Evolutionary conservation across 768 basidiomycete genomes (phyloP).

Genomic region (Leccinum truebloodii): DNA sequence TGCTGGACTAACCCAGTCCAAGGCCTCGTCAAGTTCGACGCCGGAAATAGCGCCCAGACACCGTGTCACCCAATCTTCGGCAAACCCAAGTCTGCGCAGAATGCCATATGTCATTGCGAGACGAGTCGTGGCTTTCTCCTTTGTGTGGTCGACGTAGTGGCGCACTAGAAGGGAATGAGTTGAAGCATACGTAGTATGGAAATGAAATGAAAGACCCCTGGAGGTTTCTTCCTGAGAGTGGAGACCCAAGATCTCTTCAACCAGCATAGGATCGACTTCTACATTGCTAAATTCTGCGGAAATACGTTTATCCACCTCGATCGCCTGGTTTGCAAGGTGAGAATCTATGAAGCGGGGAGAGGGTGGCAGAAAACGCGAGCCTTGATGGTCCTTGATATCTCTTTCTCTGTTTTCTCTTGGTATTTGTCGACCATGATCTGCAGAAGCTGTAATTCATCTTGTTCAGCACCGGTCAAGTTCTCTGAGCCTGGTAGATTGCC

Average conservation of each 20-base stretch:
- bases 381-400: constrained; percentile 71
- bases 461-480: constrained; percentile 36
- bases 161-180: constrained; percentile 13
- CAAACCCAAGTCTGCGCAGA: constrained; percentile 75
- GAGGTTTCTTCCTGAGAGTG: constrained; percentile 39
- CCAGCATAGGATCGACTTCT: constrained; percentile 59
- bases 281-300: constrained; percentile 62
- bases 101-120: constrained; percentile 83
- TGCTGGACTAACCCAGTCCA: constrained; percentile 75
- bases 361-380: constrained; percentile 37
- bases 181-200: neutral
- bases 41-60: constrained; percentile 67
- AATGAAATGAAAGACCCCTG: constrained; percentile 25
- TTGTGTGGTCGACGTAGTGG: constrained; percentile 47
- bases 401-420: constrained; percentile 88
- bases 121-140: constrained; percentile 70
- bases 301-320: constrained; percentile 80
- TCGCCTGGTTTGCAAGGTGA: constrained; percentile 40
- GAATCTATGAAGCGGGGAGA: neutral
- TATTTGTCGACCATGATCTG: constrained; percentile 78
- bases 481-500: constrained; percentile 21
- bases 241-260: constrained; percentile 61
- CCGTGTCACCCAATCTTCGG: constrained; percentile 64
- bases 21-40: constrained; percentile 82
- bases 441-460: constrained; percentile 54